These are phyloP conservation scores for Wickerhamiella infanticola DNA, from an alignment of 1,139 yeast species.

Conservation along the genomic window DNA sequence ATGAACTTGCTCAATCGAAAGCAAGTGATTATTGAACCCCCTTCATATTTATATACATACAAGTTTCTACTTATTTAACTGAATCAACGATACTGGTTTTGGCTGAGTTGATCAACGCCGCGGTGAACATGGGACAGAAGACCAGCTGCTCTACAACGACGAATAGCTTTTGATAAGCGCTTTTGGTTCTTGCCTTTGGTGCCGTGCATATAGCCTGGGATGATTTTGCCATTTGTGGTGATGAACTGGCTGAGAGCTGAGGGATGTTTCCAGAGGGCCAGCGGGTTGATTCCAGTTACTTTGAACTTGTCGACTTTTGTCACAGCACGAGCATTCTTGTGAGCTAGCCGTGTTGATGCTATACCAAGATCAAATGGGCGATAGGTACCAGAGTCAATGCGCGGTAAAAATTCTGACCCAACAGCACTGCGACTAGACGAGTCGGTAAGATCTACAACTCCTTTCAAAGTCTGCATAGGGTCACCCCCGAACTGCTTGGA, in stretches of 20 bases:
- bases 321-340: not conserved
- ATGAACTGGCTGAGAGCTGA: slow-evolving; percentile 41
- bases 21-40: not conserved
- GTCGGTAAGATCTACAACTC: slow-evolving; percentile 13
- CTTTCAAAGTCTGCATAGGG: not conserved
- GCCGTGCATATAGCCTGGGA: slow-evolving; percentile 44
- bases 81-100: not conserved
- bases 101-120: slow-evolving; percentile 22
- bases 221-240: slow-evolving; percentile 47
- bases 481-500: slow-evolving; percentile 1
- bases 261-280: slow-evolving; percentile 28
- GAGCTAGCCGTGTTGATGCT: not conserved
- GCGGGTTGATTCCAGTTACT: slow-evolving; percentile 18
- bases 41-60: not conserved
- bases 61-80: not conserved
- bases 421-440: slow-evolving; percentile 16
- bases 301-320: slow-evolving; percentile 15
- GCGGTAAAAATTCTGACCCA: slow-evolving; percentile 2
- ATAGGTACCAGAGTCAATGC: slow-evolving; percentile 3
- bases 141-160: slow-evolving; percentile 56
- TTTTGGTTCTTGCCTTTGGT: slow-evolving; percentile 43
- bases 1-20: too few species aligned
- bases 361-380: not conserved
- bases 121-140: slow-evolving; percentile 47
- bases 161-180: slow-evolving; percentile 45